Conservation (phyloP, 306 rosid species). For the Malus sieversii region DNA sequence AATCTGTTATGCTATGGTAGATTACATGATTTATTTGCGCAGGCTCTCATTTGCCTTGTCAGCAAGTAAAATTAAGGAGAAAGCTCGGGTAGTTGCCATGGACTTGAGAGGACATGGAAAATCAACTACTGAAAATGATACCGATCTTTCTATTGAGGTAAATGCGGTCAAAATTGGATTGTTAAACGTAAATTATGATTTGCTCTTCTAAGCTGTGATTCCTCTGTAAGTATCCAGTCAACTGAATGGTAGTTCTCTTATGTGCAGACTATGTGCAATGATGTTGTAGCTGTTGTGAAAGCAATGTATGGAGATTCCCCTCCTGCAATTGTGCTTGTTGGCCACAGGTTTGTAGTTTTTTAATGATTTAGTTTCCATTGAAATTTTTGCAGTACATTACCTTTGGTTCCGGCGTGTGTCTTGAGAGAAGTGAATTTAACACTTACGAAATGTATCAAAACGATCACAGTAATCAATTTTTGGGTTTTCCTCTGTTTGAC, state of each 20-base stretch:
- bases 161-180: slow-evolving; percentile 3
- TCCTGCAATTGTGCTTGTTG: slow-evolving; percentile 79
- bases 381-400: slow-evolving; percentile 8
- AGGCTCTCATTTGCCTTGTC: slow-evolving; percentile 92
- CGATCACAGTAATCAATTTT: not conserved
- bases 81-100: slow-evolving; percentile 79
- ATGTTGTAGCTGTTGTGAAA: slow-evolving; percentile 69
- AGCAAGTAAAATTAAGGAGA: slow-evolving; percentile 66
- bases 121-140: slow-evolving; percentile 64
- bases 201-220: not conserved
- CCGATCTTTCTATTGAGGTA: slow-evolving; percentile 84
- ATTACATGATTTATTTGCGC: slow-evolving; percentile 6
- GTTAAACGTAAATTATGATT: not conserved
- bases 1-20: slow-evolving; percentile 1
- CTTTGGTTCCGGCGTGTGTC: not conserved
- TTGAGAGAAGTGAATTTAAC: not conserved
- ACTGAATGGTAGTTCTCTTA: not conserved
- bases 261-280: slow-evolving; percentile 93
- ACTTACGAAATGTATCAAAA: not conserved
- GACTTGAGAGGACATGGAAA: slow-evolving; percentile 98
- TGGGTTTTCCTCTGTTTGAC: not conserved
- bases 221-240: not conserved
- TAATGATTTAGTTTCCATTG: slow-evolving; percentile 1
- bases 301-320: slow-evolving; percentile 69
- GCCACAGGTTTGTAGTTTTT: slow-evolving; percentile 67